phyloP scores from a whole-genome alignment of 768 basidiomycete genomes.

The Tulasnella sp. region DNA sequence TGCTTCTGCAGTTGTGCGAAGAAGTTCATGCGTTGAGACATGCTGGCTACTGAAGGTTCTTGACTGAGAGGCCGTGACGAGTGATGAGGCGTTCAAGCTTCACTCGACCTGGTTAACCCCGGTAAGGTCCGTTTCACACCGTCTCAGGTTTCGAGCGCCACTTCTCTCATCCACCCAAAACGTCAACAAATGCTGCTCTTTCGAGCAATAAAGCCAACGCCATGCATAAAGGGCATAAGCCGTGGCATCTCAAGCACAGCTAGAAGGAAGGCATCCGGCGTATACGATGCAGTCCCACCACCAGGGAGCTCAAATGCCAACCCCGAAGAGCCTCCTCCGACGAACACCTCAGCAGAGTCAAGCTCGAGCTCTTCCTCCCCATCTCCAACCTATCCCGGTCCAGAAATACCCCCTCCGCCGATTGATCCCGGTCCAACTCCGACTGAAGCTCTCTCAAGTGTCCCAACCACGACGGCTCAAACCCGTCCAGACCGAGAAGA shows the following conservation, averaged over 20 bases:
- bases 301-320: not conserved
- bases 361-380: not conserved
- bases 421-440: not conserved
- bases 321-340: not conserved
- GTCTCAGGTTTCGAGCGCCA: not conserved
- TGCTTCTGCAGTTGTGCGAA: not conserved
- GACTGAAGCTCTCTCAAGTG: not conserved
- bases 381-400: not conserved
- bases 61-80: not conserved
- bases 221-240: not conserved
- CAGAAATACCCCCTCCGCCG: not conserved
- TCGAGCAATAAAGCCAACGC: not conserved
- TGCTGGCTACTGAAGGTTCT: not conserved
- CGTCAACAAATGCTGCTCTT: not conserved
- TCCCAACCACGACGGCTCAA: not conserved
- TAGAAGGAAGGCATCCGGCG: not conserved
- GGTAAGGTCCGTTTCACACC: not conserved
- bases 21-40: slow-evolving; percentile 5
- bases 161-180: not conserved
- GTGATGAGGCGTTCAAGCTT: too few relatives aligned
- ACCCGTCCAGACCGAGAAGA: not conserved
- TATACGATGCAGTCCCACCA: not conserved
- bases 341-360: not conserved
- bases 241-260: not conserved
- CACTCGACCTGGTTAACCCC: not conserved